These are phyloP conservation scores for Alternaria arborescens DNA, from an alignment of 2,329 filamentous ascomycete species.

Conservation along the genomic window DNA sequence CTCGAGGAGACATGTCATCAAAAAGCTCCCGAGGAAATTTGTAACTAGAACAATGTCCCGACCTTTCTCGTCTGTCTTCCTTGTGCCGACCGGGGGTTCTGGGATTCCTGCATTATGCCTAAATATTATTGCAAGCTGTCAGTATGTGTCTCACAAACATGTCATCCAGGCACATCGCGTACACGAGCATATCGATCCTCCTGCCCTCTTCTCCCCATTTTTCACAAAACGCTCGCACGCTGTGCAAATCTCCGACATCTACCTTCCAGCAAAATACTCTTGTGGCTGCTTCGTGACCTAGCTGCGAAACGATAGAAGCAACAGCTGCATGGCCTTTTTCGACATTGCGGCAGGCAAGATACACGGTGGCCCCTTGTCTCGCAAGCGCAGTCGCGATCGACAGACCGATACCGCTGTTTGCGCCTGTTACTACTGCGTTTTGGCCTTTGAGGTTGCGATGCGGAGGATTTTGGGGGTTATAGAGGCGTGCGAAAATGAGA, in stretches of 20 bases:
- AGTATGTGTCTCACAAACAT: background rate
- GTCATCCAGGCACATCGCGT: background rate
- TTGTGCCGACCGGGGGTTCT: background rate
- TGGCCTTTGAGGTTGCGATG: constrained; percentile 50
- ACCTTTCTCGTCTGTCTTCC: constrained; percentile 12
- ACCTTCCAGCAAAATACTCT: constrained; percentile 19
- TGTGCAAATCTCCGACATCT: constrained; percentile 20
- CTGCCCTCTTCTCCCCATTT: constrained; percentile 12
- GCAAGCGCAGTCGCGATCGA: constrained; percentile 24
- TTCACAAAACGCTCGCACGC: constrained; percentile 23
- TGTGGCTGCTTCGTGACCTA: constrained; percentile 1
- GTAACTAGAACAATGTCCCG: constrained; percentile 20
- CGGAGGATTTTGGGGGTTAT: constrained; percentile 15
- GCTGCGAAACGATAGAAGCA: constrained; percentile 9
- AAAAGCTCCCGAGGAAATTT: constrained; percentile 25
- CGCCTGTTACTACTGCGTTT: constrained; percentile 60
- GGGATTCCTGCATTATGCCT: constrained; percentile 30
- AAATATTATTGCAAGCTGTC: background rate
- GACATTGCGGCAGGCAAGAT: constrained; percentile 26
- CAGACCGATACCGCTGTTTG: constrained; percentile 61
- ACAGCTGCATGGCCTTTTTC: constrained; percentile 21
- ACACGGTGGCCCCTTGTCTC: constrained; percentile 23
- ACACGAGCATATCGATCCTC: constrained; percentile 23
- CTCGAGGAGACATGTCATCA: constrained; percentile 26
- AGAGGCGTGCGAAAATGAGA: constrained; percentile 22